Base-by-base conservation (phyloP, 2,329 filamentous ascomycete species). In the Pseudocercospora cruenta region DNA sequence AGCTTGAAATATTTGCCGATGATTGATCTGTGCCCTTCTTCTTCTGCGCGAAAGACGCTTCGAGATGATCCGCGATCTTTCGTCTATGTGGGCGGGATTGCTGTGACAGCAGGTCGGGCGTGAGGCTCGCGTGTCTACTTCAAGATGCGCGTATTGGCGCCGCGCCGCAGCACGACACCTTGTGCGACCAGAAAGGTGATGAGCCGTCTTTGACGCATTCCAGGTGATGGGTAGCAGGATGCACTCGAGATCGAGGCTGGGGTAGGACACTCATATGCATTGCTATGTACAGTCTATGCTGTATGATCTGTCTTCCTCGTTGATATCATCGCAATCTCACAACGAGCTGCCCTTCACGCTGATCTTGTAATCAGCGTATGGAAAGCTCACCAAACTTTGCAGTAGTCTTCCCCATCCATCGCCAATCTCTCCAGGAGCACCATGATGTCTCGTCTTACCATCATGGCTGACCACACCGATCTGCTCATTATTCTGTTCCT, bases 351-450 rank as follows among this genome's bases (percentile, higher is more conserved):
- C 68, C 58, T 64, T 69, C 9, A 74, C 71, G 31, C 69, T 66
- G 72, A 90, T 89, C 0, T 87, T 86, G 77, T 87, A 90, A 55
- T 78, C 81, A 62, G 80, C 80, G 72, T 88, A 90, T 5, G 87
- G 86, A 68, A 91, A 91, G 2, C 82, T 77, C 69, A 86, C 87
- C 74, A 91, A 74, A 2, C 80, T 85, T 22, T 73, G 64, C 67
- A 88, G 74, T 65, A 87, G 71, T 70, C 83, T 81, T 0, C 78
- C 88, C 83, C 85, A 89, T 2, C 87, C 88, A 80, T 91, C 88
- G 28, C 83, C 83, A 58, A 88, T 76, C 74, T 84, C 78, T 0
- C 88, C 87, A 3, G 83, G 82, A 57, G 71, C 69, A 0, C 86
- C 86, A 2, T 75, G 71, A 60, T 78, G 79, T 64, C 78, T 78